Evolutionary conservation across 2,329 filamentous ascomycete genomes (phyloP).

Genomic region (Chalaropsis ovoidea): DNA sequence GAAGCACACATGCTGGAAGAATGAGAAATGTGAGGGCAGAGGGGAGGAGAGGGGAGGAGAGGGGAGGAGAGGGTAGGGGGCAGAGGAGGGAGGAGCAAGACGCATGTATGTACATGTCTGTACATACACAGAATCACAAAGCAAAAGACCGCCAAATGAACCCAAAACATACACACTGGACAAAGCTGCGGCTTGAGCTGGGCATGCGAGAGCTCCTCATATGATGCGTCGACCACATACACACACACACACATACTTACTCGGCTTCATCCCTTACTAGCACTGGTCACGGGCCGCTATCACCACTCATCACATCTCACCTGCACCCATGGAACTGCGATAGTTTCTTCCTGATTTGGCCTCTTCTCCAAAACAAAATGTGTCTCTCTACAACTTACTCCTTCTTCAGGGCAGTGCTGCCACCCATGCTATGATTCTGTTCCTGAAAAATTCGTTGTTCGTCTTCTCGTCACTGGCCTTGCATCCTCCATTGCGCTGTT

Average conservation of each 20-base stretch:
- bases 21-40: too few relatives aligned
- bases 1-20: background rate
- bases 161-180: too few relatives aligned
- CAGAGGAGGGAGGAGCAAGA: background rate
- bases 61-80: too few relatives aligned
- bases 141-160: background rate
- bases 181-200: too few relatives aligned
- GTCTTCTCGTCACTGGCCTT: background rate
- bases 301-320: background rate
- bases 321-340: background rate
- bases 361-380: background rate
- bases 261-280: background rate
- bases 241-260: too few relatives aligned
- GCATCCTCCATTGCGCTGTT: constrained; percentile 8
- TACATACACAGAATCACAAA: background rate
- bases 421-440: constrained; percentile 5
- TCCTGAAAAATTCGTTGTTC: constrained; percentile 11
- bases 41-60: too few relatives aligned
- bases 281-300: background rate
- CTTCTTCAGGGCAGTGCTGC: background rate
- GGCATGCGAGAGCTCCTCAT: background rate
- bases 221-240: too few relatives aligned
- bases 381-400: background rate
- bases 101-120: background rate
- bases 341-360: background rate